These are phyloP conservation scores for Vaccinium myrtillus DNA, from an alignment of 148 eudicot genomes.

Conservation along the genomic window DNA sequence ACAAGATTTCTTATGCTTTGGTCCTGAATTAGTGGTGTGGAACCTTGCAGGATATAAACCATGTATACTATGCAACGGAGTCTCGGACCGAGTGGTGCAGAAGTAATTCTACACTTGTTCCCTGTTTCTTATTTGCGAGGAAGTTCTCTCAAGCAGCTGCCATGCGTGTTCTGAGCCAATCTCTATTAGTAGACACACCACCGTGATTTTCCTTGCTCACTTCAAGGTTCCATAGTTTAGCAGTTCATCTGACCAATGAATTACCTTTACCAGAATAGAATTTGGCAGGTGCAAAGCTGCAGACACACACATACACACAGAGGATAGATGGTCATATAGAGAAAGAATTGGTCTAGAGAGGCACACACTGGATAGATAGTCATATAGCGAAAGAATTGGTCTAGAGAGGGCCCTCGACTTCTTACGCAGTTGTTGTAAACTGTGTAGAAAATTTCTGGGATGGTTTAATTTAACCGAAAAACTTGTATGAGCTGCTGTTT, in stretches of 20 bases:
- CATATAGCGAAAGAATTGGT: background rate
- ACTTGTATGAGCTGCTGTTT: background rate
- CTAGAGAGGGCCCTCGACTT: background rate
- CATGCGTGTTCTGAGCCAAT: slow-evolving; percentile 80
- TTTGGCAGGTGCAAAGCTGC: background rate
- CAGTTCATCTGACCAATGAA: slow-evolving; percentile 4
- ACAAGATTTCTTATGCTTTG: background rate
- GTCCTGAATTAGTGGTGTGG: background rate
- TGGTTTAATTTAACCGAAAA: background rate
- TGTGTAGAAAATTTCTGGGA: background rate
- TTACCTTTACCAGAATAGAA: background rate
- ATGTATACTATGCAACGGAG: slow-evolving; percentile 81
- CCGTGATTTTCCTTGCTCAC: slow-evolving; percentile 18
- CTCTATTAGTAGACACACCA: slow-evolving; percentile 29
- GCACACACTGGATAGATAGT: background rate
- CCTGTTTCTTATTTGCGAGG: slow-evolving; percentile 85
- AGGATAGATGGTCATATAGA: background rate
- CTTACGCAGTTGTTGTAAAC: background rate
- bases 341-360: background rate
- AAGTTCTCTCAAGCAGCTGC: slow-evolving; percentile 90
- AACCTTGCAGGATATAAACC: slow-evolving; percentile 62
- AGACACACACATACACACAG: background rate
- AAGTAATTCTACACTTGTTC: slow-evolving; percentile 61
- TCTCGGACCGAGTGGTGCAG: slow-evolving; percentile 90
- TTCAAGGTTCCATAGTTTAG: background rate